These are phyloP conservation scores for Ceratocystis lukuohia DNA, from an alignment of 2,329 filamentous ascomycete genomes.

Conservation along the genomic window DNA sequence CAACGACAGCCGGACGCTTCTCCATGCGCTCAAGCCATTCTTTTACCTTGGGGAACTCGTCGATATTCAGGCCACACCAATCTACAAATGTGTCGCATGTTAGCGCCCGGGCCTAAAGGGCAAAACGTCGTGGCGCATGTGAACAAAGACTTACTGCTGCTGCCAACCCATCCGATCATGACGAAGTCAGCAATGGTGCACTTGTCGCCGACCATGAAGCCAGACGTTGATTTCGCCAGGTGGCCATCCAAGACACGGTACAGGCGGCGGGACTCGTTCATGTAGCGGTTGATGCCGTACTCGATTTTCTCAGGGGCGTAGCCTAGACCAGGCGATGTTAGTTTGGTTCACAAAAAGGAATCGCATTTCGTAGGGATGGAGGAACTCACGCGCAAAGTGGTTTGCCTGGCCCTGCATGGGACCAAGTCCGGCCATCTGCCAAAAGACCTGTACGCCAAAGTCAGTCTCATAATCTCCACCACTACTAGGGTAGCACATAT, in stretches of 20 bases:
- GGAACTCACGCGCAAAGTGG: slow-evolving; percentile 54
- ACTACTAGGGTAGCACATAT: too few relatives aligned
- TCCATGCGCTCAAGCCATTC: slow-evolving; percentile 64
- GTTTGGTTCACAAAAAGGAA: background rate
- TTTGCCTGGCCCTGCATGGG: slow-evolving; percentile 79
- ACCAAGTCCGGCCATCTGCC: slow-evolving; percentile 67
- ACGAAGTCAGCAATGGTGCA: slow-evolving; percentile 67
- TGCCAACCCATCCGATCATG: slow-evolving; percentile 63
- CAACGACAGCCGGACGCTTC: slow-evolving; percentile 57
- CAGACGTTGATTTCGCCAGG: slow-evolving; percentile 42
- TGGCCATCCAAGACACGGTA: slow-evolving; percentile 66
- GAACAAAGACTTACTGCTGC: slow-evolving; percentile 30
- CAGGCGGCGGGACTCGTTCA: slow-evolving; percentile 69
- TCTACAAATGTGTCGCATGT: slow-evolving; percentile 22
- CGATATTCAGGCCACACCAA: slow-evolving; percentile 42
- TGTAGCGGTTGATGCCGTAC: slow-evolving; percentile 71
- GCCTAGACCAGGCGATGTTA: slow-evolving; percentile 26
- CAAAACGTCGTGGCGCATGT: slow-evolving; percentile 16
- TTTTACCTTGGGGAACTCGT: slow-evolving; percentile 62
- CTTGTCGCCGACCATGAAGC: slow-evolving; percentile 53
- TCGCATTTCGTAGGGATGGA: background rate
- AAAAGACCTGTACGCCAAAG: slow-evolving; percentile 38
- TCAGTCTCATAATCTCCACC: background rate
- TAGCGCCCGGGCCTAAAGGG: background rate
- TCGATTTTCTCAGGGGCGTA: slow-evolving; percentile 73